Evolutionary conservation across 1,139 yeast species (phyloP), one percentile per base, ranked within the genome.

Genomic region (Lodderomyces beijingensis): DNA sequence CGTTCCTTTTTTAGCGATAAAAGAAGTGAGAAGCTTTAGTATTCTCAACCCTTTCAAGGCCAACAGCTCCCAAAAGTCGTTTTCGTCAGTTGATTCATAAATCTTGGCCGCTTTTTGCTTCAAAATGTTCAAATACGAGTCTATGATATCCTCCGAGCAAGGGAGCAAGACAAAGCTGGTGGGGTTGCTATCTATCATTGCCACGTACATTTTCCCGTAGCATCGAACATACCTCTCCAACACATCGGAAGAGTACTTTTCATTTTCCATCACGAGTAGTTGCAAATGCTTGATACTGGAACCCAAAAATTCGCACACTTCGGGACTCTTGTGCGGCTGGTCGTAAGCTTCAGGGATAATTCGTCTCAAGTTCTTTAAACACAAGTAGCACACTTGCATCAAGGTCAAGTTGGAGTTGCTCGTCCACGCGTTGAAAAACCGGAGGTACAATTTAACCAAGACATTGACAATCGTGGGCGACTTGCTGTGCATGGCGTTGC

Each of bases 311-410:
- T 78, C 85, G 5, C 59, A 55, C 3, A 85, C 72, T 30, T 71
- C 74, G 17, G 67, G 74, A 39, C 73, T 73, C 33, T 76, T 67
- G 41, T 83, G 79, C 2, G 86, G 81, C 41, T 73, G 69, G 31
- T 81, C 87, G 45, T 72, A 80, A 0, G 95, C 94, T 47, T 85
- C 94, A 3, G 82, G 79, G 4, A 87, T 65, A 17, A 84, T 68
- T 43, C 95, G 67, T 42, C 95, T 67, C 23, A 86, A 58, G 24
- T 77, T 78, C 55, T 91, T 91, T 38, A 89, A 65, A 25, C 88
- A 73, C 37, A 85, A 51, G 50, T 88, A 88, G 16, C 94, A 86
- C 11, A 86, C 70, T 48, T 82, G 85, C 74, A 82, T 73, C 16
- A 65, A 42, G 14, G 69, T 64, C 32, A 69, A 47, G 37, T 73